Percentiles rank a stretch among this genome's conserved stretches.
These are phyloP conservation scores for Pythium insidiosum DNA, from an alignment of 352 stramenopile genomes.

Conservation along the genomic window DNA sequence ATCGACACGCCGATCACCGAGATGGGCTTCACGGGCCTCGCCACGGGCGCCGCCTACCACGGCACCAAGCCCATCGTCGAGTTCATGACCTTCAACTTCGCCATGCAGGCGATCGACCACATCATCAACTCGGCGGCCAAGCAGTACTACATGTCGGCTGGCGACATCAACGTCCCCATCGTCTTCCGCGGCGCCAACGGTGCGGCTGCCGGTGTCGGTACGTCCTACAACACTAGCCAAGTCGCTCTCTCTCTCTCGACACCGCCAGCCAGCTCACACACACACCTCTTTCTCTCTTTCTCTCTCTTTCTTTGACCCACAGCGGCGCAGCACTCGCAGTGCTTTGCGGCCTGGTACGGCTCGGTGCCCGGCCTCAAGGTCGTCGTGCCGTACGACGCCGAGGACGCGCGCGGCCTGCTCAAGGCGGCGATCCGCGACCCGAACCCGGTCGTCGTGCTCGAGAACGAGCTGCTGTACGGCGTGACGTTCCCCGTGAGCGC, in stretches of 20 bases:
- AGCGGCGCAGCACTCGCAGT: slow-evolving; percentile 99
- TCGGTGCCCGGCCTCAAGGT: slow-evolving; percentile 98
- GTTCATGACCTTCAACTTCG: slow-evolving; percentile 99
- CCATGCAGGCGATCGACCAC: slow-evolving; percentile 99
- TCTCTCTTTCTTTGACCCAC: no score
- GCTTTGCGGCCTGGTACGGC: slow-evolving; percentile 98
- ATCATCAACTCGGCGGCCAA: slow-evolving; percentile 99
- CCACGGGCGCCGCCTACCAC: slow-evolving; percentile 94
- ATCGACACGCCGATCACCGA: slow-evolving; percentile 99
- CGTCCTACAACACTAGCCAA: no score
- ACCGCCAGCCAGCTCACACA: no score
- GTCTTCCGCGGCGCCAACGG: slow-evolving; percentile 99
- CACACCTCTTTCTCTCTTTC: no score
- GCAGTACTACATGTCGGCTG: slow-evolving; percentile 99
- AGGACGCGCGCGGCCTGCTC: slow-evolving; percentile 98
- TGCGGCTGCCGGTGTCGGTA: slow-evolving; percentile 92
- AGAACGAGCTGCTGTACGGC: slow-evolving; percentile 99
- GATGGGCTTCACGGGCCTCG: slow-evolving; percentile 92
- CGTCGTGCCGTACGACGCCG: slow-evolving; percentile 93
- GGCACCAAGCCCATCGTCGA: slow-evolving; percentile 97
- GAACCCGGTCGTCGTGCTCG: slow-evolving; percentile 98
- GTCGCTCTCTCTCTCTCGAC: no score
- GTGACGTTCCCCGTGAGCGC: slow-evolving; percentile 96
- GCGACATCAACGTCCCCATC: slow-evolving; percentile 97
- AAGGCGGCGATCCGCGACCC: slow-evolving; percentile 99